A percentile compares a stretch with the other conserved stretches of the same genome.
Evolutionary conservation across 306 rosid genomes (phyloP).

Genomic region (Quercus berberidifolia): DNA sequence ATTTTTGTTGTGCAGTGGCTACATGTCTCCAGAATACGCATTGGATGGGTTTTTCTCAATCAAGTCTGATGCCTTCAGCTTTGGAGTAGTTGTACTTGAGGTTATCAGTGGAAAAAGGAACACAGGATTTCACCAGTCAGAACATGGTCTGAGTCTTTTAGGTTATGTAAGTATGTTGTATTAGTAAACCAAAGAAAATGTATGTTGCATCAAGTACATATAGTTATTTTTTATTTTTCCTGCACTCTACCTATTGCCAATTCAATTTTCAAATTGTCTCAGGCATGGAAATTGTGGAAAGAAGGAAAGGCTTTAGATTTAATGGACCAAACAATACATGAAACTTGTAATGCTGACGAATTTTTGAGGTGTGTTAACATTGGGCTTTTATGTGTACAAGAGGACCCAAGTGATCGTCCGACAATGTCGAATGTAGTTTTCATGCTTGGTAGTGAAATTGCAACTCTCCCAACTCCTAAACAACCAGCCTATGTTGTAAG

Average conservation of each 20-base stretch:
- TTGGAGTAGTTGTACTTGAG: slow-evolving; percentile 54
- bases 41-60: slow-evolving; percentile 43
- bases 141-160: slow-evolving; percentile 38
- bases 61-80: slow-evolving; percentile 57
- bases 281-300: slow-evolving; percentile 55
- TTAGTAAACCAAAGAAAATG: no score
- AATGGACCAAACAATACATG: slow-evolving; percentile 29
- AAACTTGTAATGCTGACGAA: slow-evolving; percentile 24
- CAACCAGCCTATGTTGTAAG: no score
- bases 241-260: neutral
- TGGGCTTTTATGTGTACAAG: no score
- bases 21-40: slow-evolving; percentile 52
- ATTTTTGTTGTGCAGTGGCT: slow-evolving; percentile 26
- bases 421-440: no score
- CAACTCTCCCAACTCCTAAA: no score
- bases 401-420: no score
- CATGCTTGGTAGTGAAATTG: no score
- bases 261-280: neutral
- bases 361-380: slow-evolving; percentile 5
- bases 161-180: slow-evolving; percentile 38
- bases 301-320: slow-evolving; percentile 38
- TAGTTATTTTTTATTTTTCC: neutral
- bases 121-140: slow-evolving; percentile 32
- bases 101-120: slow-evolving; percentile 49
- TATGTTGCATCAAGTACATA: no score